Evolutionary conservation across 805 yeast genomes (phyloP).

Genomic region (Lipomyces sp.): DNA sequence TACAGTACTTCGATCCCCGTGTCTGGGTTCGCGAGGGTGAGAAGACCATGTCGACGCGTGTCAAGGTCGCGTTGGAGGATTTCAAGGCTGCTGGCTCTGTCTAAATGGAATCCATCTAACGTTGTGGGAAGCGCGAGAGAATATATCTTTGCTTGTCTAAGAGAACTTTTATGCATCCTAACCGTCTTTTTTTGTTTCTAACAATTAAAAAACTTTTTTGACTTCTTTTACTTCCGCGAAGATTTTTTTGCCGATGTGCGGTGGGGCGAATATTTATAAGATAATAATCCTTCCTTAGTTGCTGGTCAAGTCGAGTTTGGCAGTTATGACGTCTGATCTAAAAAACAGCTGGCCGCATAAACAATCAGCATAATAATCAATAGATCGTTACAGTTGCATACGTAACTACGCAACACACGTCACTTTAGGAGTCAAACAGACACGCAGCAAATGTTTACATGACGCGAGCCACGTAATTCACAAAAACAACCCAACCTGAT

Average conservation of each 20-base stretch:
- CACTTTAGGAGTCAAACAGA: no score
- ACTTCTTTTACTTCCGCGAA: not conserved
- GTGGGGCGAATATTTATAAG: no score
- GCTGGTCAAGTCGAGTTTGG: no score
- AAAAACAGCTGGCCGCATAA: no score
- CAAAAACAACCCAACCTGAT: not conserved
- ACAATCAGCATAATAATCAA: no score
- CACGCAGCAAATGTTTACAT: no score
- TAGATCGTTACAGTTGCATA: no score
- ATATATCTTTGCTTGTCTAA: not conserved
- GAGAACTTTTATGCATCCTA: not conserved
- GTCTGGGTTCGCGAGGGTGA: slow-evolving; percentile 99
- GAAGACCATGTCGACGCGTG: slow-evolving; percentile 92
- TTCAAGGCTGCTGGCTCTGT: slow-evolving; percentile 57
- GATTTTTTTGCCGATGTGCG: no score
- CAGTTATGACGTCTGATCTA: no score
- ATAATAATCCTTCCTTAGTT: no score
- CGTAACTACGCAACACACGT: no score
- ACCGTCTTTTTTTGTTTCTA: not conserved
- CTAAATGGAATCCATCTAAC: slow-evolving; percentile 12
- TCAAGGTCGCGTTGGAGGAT: slow-evolving; percentile 77
- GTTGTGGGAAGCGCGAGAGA: not conserved
- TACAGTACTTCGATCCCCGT: slow-evolving; percentile 93
- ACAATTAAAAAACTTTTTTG: not conserved
- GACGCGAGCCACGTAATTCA: no score